Conservation (phyloP, 768 basidiomycete genomes). For the Amanita rimosa region DNA sequence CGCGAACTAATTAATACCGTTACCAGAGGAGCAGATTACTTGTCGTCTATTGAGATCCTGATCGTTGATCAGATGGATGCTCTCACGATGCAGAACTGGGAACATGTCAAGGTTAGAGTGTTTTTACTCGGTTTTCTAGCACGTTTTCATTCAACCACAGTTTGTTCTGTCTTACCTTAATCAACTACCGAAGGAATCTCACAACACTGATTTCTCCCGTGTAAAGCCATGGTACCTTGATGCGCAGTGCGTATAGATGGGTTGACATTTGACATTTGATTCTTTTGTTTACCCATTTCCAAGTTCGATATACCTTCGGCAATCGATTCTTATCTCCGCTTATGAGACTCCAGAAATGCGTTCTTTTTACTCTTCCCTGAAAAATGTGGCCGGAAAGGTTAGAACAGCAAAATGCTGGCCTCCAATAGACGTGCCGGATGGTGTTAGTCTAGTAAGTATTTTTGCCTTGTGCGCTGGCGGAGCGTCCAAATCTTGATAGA, state of each 20-base stretch:
- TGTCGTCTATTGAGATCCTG: conserved; percentile 86
- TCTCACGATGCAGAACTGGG: conserved; percentile 98
- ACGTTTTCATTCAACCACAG: conserved; percentile 24
- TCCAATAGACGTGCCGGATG: conserved; percentile 71
- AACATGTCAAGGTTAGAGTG: conserved; percentile 74
- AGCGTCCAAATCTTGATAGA: conserved; percentile 26
- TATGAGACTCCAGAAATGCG: conserved; percentile 88
- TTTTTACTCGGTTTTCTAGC: not conserved
- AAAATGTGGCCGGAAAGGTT: conserved; percentile 80
- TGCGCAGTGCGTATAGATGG: conserved; percentile 59
- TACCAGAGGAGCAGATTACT: conserved; percentile 59
- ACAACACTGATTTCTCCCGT: conserved; percentile 90
- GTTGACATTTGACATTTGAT: not conserved
- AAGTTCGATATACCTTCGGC: conserved; percentile 80
- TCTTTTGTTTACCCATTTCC: not conserved
- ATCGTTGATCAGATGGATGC: conserved; percentile 91
- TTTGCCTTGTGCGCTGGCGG: not conserved
- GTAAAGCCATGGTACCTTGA: conserved; percentile 99
- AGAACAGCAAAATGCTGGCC: conserved; percentile 57
- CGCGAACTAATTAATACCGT: not conserved
- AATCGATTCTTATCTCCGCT: conserved; percentile 78
- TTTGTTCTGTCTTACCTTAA: conserved; percentile 82
- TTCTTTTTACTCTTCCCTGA: conserved; percentile 59
- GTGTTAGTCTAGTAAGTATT: conserved; percentile 62
- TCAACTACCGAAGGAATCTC: conserved; percentile 85